These are phyloP conservation scores for Fragaria iinumae DNA, from an alignment of 306 rosid genomes.

Conservation along the genomic window DNA sequence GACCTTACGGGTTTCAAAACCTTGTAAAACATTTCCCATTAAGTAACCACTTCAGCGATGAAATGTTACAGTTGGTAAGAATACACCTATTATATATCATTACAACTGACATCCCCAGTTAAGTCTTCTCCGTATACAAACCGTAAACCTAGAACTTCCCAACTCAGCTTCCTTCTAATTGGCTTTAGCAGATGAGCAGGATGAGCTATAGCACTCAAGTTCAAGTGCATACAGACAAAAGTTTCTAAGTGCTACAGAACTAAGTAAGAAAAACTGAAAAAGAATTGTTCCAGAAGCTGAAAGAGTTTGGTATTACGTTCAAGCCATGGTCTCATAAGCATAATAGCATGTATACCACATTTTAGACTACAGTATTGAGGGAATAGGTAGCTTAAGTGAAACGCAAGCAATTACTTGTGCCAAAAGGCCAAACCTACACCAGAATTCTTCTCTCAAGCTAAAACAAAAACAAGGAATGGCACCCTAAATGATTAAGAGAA, in stretches of 20 bases:
- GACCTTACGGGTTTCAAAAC: not conserved
- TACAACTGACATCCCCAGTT: not conserved
- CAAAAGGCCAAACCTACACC: not conserved
- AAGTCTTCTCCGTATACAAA: no score
- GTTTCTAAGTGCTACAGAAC: not conserved
- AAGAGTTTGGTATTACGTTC: not conserved
- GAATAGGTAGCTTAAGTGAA: not conserved
- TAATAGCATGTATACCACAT: no score
- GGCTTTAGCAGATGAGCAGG: no score
- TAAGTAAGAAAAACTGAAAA: not conserved
- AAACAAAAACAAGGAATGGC: not conserved
- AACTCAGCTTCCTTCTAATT: no score
- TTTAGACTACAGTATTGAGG: not conserved
- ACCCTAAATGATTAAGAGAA: slow-evolving; percentile 3
- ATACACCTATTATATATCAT: not conserved
- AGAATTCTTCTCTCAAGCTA: not conserved
- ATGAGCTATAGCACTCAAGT: not conserved
- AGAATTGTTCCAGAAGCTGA: not conserved
- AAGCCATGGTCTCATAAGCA: not conserved
- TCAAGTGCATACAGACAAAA: not conserved
- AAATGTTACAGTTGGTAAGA: not conserved
- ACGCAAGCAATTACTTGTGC: not conserved
- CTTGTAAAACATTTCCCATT: not conserved
- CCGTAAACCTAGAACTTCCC: no score
- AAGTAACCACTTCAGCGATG: not conserved